These are phyloP conservation scores for Talaromyces sp. DNA, from an alignment of 2,329 filamentous ascomycete species.

Conservation along the genomic window DNA sequence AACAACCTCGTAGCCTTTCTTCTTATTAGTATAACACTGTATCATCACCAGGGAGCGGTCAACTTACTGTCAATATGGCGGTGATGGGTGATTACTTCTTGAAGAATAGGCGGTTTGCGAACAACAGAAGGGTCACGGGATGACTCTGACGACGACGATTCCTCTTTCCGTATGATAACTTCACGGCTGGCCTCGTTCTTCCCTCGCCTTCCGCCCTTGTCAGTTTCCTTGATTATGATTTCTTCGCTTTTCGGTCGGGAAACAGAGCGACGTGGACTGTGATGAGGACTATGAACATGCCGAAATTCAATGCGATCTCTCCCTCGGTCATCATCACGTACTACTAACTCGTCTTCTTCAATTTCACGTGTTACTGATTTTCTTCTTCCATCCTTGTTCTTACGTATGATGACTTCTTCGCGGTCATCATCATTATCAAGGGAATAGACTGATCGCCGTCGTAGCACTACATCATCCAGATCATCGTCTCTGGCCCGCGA, in stretches of 20 bases:
- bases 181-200: constrained; percentile 31
- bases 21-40: constrained; percentile 8
- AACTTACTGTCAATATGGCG: constrained; percentile 77
- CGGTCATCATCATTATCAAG: constrained; percentile 1
- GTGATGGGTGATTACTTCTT: constrained; percentile 86
- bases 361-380: neutral
- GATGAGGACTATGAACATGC: constrained; percentile 7
- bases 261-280: neutral
- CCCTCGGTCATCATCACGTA: constrained; percentile 3
- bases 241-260: constrained; percentile 19
- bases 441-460: neutral
- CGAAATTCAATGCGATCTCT: constrained; percentile 7
- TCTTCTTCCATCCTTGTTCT: neutral
- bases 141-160: constrained; percentile 49
- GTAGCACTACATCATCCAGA: constrained; percentile 1
- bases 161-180: constrained; percentile 37
- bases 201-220: constrained; percentile 19
- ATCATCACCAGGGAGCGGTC: constrained; percentile 26
- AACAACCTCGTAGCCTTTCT: constrained; percentile 24
- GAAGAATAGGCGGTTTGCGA: constrained; percentile 72
- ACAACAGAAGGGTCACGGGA: constrained; percentile 58
- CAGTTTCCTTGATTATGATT: constrained; percentile 32
- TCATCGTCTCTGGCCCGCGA: neutral
- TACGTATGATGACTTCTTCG: constrained; percentile 9
- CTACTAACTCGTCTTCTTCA: constrained; percentile 9